These are phyloP conservation scores for Auriscalpium microsporum DNA, from an alignment of 768 basidiomycete genomes.

Conservation along the genomic window DNA sequence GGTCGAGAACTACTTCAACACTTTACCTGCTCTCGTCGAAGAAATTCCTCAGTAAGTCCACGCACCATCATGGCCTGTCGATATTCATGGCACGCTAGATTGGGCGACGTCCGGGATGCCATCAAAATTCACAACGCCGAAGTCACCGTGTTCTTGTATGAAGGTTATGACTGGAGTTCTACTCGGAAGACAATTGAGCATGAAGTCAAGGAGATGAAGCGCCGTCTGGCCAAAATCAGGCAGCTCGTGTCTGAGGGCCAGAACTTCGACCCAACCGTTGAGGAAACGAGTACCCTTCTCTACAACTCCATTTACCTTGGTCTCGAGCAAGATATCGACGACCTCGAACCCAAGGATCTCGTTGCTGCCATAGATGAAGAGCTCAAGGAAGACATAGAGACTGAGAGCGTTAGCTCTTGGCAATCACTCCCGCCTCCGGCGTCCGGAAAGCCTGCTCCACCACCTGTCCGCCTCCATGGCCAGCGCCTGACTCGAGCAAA, in stretches of 20 bases:
- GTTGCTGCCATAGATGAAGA: constrained; percentile 93
- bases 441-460: constrained; percentile 16
- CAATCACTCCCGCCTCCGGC: constrained; percentile 62
- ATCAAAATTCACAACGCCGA: constrained; percentile 54
- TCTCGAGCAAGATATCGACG: constrained; percentile 67
- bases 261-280: constrained; percentile 65
- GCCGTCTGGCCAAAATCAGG: constrained; percentile 77
- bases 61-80: neutral
- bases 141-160: constrained; percentile 68
- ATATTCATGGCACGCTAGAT: constrained; percentile 6
- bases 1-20: constrained; percentile 69
- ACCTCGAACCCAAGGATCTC: constrained; percentile 65
- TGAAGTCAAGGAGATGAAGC: constrained; percentile 81
- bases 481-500: constrained; percentile 65
- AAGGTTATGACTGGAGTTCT: constrained; percentile 88
- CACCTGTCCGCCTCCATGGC: constrained; percentile 19
- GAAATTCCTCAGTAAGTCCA: constrained; percentile 38
- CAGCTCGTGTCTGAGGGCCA: constrained; percentile 91
- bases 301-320: constrained; percentile 96
- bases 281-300: constrained; percentile 63
- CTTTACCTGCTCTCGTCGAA: constrained; percentile 44
- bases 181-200: constrained; percentile 85
- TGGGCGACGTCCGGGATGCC: constrained; percentile 23
- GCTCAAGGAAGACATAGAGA: constrained; percentile 68
- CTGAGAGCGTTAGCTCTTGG: constrained; percentile 80